phyloP scores from a whole-genome alignment of 2,329 filamentous ascomycete species.

The Daldinia eschscholtzii region DNA sequence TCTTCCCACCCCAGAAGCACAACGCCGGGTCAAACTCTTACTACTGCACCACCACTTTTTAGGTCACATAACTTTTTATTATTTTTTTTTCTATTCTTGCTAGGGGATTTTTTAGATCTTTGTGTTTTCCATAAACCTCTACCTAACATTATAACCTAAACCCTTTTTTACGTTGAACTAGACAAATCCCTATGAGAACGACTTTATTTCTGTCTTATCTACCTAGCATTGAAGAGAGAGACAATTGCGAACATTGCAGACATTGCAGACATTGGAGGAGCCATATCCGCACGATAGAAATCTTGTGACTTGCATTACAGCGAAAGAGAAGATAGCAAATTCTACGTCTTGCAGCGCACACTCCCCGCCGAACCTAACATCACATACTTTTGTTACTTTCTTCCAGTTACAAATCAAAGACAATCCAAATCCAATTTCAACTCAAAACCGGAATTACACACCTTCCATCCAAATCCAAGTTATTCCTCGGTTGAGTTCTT shows the following conservation, averaged over 20 bases:
- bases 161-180: conserved; percentile 11
- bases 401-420: conserved; percentile 12
- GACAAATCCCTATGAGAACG: conserved; percentile 35
- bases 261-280: conserved; percentile 9
- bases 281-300: conserved; percentile 37
- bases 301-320: conserved; percentile 36
- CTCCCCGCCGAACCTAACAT: conserved; percentile 29
- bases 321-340: conserved; percentile 34
- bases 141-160: conserved; percentile 1
- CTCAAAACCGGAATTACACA: conserved; percentile 17
- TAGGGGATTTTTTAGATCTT: conserved; percentile 11
- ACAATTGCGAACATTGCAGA: conserved; percentile 6
- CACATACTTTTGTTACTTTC: conserved; percentile 9
- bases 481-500: conserved; percentile 11
- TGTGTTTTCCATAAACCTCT: conserved; percentile 2
- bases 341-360: conserved; percentile 22
- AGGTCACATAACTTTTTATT: conserved; percentile 10
- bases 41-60: conserved; percentile 18
- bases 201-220: conserved; percentile 21
- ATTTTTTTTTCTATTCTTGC: conserved; percentile 14
- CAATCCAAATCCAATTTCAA: neutral
- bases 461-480: conserved; percentile 11
- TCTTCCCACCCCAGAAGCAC: conserved; percentile 28
- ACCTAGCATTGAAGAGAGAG: conserved; percentile 22
- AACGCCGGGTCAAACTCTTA: conserved; percentile 20